Percentiles rank a stretch among this genome's conserved stretches.
Conservation (phyloP, 2,329 filamentous ascomycete genomes). For the Penicillium sp. region DNA sequence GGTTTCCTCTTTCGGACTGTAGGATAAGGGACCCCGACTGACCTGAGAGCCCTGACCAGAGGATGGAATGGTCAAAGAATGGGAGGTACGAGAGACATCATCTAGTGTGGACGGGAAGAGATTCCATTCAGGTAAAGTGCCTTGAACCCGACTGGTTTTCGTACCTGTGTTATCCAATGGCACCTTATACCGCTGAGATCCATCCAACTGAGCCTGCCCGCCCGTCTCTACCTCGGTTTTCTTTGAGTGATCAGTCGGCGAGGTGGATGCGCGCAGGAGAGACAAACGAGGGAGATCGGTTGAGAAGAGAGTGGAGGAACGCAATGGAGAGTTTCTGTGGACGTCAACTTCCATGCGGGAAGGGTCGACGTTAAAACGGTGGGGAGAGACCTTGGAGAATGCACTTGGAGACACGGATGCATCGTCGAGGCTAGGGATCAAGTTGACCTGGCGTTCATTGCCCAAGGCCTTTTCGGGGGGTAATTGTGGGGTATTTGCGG, state of each 20-base stretch:
- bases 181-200: slow-evolving; percentile 23
- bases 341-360: slow-evolving; percentile 42
- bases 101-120: slow-evolving; percentile 31
- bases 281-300: slow-evolving; percentile 26
- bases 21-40: slow-evolving; percentile 23
- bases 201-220: slow-evolving; percentile 20
- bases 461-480: slow-evolving; percentile 31
- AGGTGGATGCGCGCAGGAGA: slow-evolving; percentile 30
- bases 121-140: slow-evolving; percentile 24
- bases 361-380: slow-evolving; percentile 28
- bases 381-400: slow-evolving; percentile 33
- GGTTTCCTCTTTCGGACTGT: slow-evolving; percentile 26
- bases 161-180: slow-evolving; percentile 28
- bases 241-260: slow-evolving; percentile 27
- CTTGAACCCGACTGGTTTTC: slow-evolving; percentile 19
- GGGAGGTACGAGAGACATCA: slow-evolving; percentile 26
- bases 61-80: slow-evolving; percentile 22
- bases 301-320: slow-evolving; percentile 29
- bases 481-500: slow-evolving; percentile 42
- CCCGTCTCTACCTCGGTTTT: slow-evolving; percentile 23
- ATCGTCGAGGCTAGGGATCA: slow-evolving; percentile 34
- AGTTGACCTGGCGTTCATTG: slow-evolving; percentile 34
- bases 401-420: slow-evolving; percentile 30
- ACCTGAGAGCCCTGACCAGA: slow-evolving; percentile 20
- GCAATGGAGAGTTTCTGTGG: slow-evolving; percentile 33